phyloP scores from a whole-genome alignment of 768 basidiomycete species.

The Psilocybe cyanescens region DNA sequence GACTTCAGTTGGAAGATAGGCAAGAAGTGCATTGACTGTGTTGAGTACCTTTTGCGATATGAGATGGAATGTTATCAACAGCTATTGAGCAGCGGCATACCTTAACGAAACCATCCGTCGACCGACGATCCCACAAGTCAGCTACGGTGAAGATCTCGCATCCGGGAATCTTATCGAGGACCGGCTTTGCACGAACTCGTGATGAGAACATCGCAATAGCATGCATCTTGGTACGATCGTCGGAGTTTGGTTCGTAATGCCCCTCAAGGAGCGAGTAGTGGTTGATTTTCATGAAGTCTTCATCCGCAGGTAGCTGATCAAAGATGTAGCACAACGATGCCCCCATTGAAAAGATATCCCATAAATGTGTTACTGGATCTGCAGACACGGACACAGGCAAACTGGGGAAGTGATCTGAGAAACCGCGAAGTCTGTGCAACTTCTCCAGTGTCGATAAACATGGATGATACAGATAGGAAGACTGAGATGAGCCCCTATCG shows the following conservation, averaged over 20 bases:
- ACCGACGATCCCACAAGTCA: background rate
- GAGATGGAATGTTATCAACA: background rate
- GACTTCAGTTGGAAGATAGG: background rate
- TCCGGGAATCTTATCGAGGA: background rate
- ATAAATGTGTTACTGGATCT: background rate
- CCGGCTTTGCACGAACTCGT: background rate
- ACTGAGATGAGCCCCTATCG: background rate
- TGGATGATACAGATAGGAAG: background rate
- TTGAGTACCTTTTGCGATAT: background rate
- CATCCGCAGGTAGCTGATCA: background rate
- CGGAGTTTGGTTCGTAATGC: background rate
- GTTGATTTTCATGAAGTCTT: background rate
- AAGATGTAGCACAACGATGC: background rate
- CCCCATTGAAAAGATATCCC: background rate
- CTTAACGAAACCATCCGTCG: background rate
- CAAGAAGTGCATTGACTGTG: background rate
- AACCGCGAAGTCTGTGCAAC: background rate
- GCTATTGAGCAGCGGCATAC: background rate
- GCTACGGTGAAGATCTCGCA: background rate
- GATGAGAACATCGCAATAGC: background rate
- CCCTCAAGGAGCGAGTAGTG: background rate
- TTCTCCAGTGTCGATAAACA: background rate
- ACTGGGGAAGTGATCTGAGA: background rate
- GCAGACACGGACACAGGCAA: background rate
- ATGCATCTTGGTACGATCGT: background rate